Base-by-base conservation (phyloP, 2,329 filamentous ascomycete species). In the Colletotrichum graminicola region DNA sequence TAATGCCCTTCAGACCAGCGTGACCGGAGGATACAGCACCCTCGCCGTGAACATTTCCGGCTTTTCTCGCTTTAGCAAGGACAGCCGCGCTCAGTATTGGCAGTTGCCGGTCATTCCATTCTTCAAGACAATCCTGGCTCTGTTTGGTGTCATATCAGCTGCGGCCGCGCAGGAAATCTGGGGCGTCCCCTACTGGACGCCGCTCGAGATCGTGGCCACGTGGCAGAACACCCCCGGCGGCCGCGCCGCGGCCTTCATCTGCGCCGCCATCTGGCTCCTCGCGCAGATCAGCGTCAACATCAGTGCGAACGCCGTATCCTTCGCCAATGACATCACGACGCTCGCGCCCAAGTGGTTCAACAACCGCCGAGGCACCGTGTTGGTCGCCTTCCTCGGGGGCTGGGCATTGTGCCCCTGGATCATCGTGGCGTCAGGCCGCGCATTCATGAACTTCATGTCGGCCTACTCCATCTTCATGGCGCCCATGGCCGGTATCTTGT, bases 31-130 rank as follows among this genome's bases (percentile, higher is more conserved):
- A 12, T 87, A 85, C 77, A 82, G 79, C 16, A 84, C 83, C 32
- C 80, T 85, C 69, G 84, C 84, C 1, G 83, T 87, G 66, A 88
- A 88, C 75, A 86, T 87, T 77, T 81, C 84, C 29, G 80, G 82
- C 66, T 79, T 81, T 70, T 77, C 77, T 5, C 76, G 78, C 14
- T 79, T 78, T 69, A 76, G 75, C 56, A 84, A 82, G 75, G 81
- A 83, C 59, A 78, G 82, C 49, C 79, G 79, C 47, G 83, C 84
- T 60, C 84, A 85, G 72, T 83, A 83, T 73, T 82, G 85, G 73
- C 84, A 85, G 60, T 78, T 86, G 1, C 83, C 84, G 5, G 78
- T 86, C 65, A 86, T 87, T 61, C 82, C 84, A 2, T 75, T 86
- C 61, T 83, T 86, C 66, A 83, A 83, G 62, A 86, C 84, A 7